Base-by-base conservation (phyloP, 2,329 filamentous ascomycete genomes). In the Plectosphaerella cucumerina region DNA sequence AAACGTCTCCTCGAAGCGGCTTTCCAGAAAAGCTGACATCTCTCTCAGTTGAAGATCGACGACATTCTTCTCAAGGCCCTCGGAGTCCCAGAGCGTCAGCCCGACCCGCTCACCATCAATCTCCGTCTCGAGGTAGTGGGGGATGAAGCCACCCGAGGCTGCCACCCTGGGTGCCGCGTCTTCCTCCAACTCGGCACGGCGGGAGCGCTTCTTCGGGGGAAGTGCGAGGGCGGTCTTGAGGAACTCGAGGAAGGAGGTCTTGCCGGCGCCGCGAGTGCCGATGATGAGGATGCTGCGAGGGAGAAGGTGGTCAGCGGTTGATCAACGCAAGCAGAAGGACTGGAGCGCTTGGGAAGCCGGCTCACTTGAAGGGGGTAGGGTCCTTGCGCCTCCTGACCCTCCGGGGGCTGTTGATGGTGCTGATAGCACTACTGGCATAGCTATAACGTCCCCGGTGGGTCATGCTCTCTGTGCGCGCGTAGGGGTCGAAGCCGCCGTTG, bases 1-100 rank as follows among this genome's bases (percentile, higher is more conserved):
- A 66, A 99, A 96, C 0, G 94, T 97, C 64, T 99, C 94, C 68
- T 99, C 93, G 60, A 99, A 99, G 70, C 97, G 97, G 75, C 88
- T 93, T 75, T 99, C 94, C 53, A 99, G 76, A 72, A 99, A 99
- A 9, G 87, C 81, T 33, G 88, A 86, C 76, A 97, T 92, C 66
- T 96, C 90, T 54, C 92, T 85, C 58, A 99, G 77, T 70, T 99
- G 94, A 58, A 97, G 81, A 67, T 97, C 94, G 48, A 97, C 91
- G 34, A 97, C 83, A 62, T 90, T 94, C 78, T 93, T 96, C 71
- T 99, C 93, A 50, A 99, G 73, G 1, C 94, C 94, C 62, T 94
- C 87, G 1, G 94, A 97, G 67, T 99, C 94, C 94, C 94, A 99
- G 31, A 99, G 73, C 1, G 94, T 99, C 58, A 99, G 73, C 9